phyloP scores from a whole-genome alignment of 108 stramenopile genomes.

The Pseudonitzschia multistriata region DNA sequence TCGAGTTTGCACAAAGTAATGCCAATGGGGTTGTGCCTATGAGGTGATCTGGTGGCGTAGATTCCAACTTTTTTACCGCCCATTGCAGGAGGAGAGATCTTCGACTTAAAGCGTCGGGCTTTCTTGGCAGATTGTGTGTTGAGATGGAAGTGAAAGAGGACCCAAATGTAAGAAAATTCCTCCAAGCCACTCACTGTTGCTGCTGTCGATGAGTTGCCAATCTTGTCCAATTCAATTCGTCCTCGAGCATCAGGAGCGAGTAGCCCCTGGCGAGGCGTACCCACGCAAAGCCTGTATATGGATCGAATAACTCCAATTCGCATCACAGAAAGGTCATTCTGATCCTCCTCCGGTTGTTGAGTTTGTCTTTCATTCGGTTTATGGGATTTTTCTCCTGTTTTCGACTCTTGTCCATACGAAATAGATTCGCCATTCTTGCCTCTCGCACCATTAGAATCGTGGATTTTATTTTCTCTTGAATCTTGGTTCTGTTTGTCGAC shows the following conservation, averaged over 20 bases:
- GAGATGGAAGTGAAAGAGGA: constrained; percentile 95
- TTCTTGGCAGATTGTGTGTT: constrained; percentile 75
- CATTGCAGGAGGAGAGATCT: constrained; percentile 81
- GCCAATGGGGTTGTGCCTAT: constrained; percentile 94
- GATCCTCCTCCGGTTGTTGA: not conserved
- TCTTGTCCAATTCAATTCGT: constrained; percentile 51
- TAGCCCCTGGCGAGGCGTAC: constrained; percentile 89
- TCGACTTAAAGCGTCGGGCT: constrained; percentile 54
- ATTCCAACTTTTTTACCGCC: constrained; percentile 93
- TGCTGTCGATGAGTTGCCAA: constrained; percentile 39
- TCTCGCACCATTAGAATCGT: not conserved
- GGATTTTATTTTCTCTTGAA: not conserved
- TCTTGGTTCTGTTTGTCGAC: not conserved
- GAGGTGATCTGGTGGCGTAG: constrained; percentile 94
- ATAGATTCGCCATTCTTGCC: not conserved
- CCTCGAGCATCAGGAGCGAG: constrained; percentile 78
- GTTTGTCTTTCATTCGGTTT: not conserved
- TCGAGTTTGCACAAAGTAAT: constrained; percentile 87
- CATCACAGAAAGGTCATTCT: constrained; percentile 32
- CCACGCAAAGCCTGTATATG: constrained; percentile 84
- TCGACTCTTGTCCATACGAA: not conserved
- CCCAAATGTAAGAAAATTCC: constrained; percentile 90
- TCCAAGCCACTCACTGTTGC: constrained; percentile 60
- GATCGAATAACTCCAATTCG: constrained; percentile 73
- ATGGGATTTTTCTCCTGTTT: not conserved